phyloP scores from a whole-genome alignment of 2,329 filamentous ascomycete genomes.

The Claviceps fusiformis region DNA sequence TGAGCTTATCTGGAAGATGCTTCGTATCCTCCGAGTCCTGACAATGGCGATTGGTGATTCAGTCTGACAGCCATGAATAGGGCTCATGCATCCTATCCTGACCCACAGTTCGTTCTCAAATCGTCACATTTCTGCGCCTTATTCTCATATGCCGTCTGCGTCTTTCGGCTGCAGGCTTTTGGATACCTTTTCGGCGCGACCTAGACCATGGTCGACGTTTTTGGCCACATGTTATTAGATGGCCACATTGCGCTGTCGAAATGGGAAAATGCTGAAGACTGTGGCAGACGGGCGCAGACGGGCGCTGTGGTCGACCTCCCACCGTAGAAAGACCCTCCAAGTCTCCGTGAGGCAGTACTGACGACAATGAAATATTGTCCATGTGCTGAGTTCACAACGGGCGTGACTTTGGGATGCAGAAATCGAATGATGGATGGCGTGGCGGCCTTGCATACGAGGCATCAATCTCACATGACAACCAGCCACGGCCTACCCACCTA shows the following conservation, averaged over 20 bases:
- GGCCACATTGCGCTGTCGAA: too few species aligned
- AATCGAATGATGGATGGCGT: neutral
- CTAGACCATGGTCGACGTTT: too few species aligned
- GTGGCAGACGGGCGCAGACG: too few species aligned
- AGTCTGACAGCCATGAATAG: neutral
- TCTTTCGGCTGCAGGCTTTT: neutral
- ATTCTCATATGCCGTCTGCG: neutral
- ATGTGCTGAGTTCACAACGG: neutral
- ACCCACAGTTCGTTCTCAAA: neutral
- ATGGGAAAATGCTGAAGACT: too few species aligned
- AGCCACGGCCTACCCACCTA: neutral
- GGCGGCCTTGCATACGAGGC: slow-evolving; percentile 1
- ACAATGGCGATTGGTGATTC: neutral
- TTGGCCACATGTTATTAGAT: too few species aligned
- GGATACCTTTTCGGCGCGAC: neutral
- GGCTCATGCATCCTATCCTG: neutral
- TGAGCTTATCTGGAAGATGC: neutral
- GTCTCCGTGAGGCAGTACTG: too few species aligned
- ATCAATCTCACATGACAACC: neutral
- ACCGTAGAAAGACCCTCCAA: too few species aligned
- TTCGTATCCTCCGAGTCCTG: neutral
- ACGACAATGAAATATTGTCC: too few species aligned
- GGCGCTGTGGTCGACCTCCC: too few species aligned
- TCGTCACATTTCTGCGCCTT: neutral
- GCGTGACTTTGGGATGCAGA: neutral